Evolutionary conservation across 495 filamentous ascomycete species (phyloP).

Genomic region (Podospora comata): DNA sequence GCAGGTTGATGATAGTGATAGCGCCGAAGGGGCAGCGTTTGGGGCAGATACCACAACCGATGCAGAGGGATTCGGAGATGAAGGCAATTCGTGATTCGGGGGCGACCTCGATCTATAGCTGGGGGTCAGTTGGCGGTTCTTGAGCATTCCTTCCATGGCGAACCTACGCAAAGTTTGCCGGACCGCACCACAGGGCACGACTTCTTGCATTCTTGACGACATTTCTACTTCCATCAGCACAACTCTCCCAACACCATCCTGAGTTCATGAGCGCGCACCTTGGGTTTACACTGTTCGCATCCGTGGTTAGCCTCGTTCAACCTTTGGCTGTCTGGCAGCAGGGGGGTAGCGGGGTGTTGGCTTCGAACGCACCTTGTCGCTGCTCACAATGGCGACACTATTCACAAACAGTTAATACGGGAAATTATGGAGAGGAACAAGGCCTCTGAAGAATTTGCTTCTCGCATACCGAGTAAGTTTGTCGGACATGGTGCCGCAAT

Average conservation of each 20-base stretch:
- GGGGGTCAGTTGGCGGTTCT: conserved; percentile 4
- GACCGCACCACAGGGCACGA: conserved; percentile 95
- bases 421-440: not conserved
- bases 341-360: not conserved
- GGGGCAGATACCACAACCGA: conserved; percentile 98
- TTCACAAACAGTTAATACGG: conserved; percentile 16
- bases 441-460: not conserved
- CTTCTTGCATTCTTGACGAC: conserved; percentile 96
- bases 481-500: conserved; percentile 32
- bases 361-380: conserved; percentile 74
- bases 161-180: conserved; percentile 75
- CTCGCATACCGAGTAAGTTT: conserved; percentile 37
- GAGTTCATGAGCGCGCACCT: conserved; percentile 53
- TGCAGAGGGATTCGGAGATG: conserved; percentile 73
- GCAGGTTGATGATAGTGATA: conserved; percentile 99
- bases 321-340: conserved; percentile 4
- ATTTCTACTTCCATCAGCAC: conserved; percentile 32
- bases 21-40: conserved; percentile 99
- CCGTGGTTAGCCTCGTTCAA: conserved; percentile 18
- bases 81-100: conserved; percentile 93
- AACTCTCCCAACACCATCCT: not conserved
- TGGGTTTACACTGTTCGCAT: conserved; percentile 81
- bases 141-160: not conserved
- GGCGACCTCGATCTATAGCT: conserved; percentile 50
- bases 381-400: conserved; percentile 96